Evolutionary conservation across 75 land plant species (phyloP).

Genomic region (Isoetes taiwanensis): DNA sequence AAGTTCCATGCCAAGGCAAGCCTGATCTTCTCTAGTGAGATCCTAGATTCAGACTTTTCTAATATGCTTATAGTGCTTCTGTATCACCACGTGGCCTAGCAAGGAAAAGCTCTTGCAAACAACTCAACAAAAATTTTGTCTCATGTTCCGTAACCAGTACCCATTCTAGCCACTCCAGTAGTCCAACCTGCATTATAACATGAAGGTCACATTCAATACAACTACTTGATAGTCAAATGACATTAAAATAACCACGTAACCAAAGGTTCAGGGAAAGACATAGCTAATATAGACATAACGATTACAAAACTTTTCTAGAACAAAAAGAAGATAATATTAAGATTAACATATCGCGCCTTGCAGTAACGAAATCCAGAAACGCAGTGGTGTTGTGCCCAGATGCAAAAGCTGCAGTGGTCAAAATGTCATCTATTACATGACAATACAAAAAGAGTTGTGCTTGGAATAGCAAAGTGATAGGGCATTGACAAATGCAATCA

Average conservation of each 20-base stretch:
- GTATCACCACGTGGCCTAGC: slow-evolving; percentile 56
- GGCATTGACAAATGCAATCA: too few relatives aligned
- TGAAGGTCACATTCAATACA: background rate
- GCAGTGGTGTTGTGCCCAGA: slow-evolving; percentile 65
- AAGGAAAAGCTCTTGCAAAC: slow-evolving; percentile 67
- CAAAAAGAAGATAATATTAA: background rate
- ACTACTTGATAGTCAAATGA: background rate
- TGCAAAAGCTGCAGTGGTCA: slow-evolving; percentile 64
- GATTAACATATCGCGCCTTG: slow-evolving; percentile 56
- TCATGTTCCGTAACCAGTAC: slow-evolving; percentile 54
- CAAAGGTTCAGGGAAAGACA: too few relatives aligned
- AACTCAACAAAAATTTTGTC: slow-evolving; percentile 56
- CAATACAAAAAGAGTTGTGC: background rate
- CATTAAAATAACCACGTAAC: background rate
- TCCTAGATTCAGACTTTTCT: slow-evolving; percentile 18
- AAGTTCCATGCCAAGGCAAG: slow-evolving; percentile 79
- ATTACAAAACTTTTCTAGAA: too few relatives aligned
- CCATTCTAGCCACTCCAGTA: slow-evolving; percentile 56
- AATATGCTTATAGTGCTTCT: too few relatives aligned
- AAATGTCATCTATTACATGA: too few relatives aligned
- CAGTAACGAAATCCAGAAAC: slow-evolving; percentile 70
- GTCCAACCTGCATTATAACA: slow-evolving; percentile 43
- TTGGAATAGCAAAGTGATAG: background rate
- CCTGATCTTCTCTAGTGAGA: slow-evolving; percentile 50
- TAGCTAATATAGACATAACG: too few relatives aligned